phyloP scores from a whole-genome alignment of 192 early-diverging fungal species.

The Podila verticillata region DNA sequence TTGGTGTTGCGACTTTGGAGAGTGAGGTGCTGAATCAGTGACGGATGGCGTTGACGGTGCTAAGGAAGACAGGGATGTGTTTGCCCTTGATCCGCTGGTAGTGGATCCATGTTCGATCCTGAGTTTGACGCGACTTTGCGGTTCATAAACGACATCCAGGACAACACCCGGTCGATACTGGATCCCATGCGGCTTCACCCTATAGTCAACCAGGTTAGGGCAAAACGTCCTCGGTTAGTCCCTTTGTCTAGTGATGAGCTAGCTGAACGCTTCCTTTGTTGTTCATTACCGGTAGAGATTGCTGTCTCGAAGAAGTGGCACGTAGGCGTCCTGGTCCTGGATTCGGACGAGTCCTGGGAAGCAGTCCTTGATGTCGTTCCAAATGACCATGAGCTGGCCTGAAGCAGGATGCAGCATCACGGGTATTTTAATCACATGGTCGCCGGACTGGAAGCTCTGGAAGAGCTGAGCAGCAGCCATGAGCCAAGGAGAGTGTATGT shows the following conservation, averaged over 20 bases:
- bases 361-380: conserved; percentile 39
- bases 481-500: no score
- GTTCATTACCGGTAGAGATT: conserved; percentile 25
- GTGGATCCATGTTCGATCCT: not conserved
- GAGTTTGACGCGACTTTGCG: no score
- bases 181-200: conserved; percentile 32
- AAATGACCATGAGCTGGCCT: conserved; percentile 19
- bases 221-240: not conserved
- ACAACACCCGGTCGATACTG: conserved; percentile 19
- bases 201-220: not conserved
- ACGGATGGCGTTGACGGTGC: no score
- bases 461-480: no score
- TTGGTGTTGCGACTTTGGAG: no score
- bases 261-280: not conserved
- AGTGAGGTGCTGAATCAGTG: no score
- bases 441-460: no score
- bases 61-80: no score
- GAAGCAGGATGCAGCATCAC: not conserved
- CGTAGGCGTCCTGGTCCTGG: conserved; percentile 14
- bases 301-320: conserved; percentile 18
- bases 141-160: conserved; percentile 23
- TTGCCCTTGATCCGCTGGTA: not conserved
- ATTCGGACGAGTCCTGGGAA: conserved; percentile 29
- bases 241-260: not conserved
- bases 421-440: no score